Percentiles rank a stretch among this genome's conserved stretches.
Conservation (phyloP, 2,329 filamentous ascomycete genomes). For the Alternaria rosae region DNA sequence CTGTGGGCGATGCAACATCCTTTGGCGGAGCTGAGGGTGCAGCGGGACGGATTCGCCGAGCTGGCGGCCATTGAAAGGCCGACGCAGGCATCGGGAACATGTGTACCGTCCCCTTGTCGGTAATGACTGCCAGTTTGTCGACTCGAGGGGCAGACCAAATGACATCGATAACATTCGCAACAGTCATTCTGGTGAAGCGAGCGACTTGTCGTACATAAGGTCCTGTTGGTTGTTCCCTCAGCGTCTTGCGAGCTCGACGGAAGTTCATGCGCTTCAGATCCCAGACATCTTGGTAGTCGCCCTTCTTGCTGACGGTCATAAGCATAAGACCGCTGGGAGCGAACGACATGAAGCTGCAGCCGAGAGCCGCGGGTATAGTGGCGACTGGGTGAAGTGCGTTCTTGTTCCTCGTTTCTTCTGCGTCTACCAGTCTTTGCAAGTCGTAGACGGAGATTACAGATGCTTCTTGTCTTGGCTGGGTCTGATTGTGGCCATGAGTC, state of each 20-base stretch:
- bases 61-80: slow-evolving; percentile 87
- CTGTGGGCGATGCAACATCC: slow-evolving; percentile 44
- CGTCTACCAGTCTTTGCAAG: slow-evolving; percentile 64
- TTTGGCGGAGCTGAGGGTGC: slow-evolving; percentile 31
- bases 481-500: slow-evolving; percentile 71
- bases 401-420: slow-evolving; percentile 59
- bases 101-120: slow-evolving; percentile 94
- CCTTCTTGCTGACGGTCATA: slow-evolving; percentile 81
- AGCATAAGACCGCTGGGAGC: slow-evolving; percentile 76
- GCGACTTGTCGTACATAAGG: slow-evolving; percentile 79
- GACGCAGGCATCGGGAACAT: slow-evolving; percentile 84
- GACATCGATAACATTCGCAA: slow-evolving; percentile 88
- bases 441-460: slow-evolving; percentile 79
- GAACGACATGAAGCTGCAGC: slow-evolving; percentile 83
- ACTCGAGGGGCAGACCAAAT: slow-evolving; percentile 84
- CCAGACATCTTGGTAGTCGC: slow-evolving; percentile 85
- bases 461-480: slow-evolving; percentile 65
- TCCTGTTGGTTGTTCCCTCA: slow-evolving; percentile 41
- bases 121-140: slow-evolving; percentile 86
- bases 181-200: slow-evolving; percentile 88
- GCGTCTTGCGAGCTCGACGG: slow-evolving; percentile 47
- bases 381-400: slow-evolving; percentile 66
- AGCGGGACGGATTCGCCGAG: slow-evolving; percentile 53
- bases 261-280: slow-evolving; percentile 70
- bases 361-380: slow-evolving; percentile 74